These are phyloP conservation scores for Pistacia integerrima DNA, from an alignment of 345 rosid genomes.

Conservation along the genomic window DNA sequence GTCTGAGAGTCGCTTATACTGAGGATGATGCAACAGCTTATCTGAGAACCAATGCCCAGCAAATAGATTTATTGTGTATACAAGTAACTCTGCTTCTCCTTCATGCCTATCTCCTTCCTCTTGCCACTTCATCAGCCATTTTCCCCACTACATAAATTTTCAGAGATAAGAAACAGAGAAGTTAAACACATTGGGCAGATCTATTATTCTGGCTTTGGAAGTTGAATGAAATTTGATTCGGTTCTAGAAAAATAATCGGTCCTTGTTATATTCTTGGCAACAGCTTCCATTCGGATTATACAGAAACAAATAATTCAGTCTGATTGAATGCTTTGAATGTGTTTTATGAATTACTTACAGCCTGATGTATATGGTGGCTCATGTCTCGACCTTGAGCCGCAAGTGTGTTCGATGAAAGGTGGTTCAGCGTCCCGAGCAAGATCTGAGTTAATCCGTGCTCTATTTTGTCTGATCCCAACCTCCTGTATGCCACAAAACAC, in stretches of 20 bases:
- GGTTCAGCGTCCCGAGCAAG: constrained; percentile 54
- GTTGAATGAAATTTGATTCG: too few relatives aligned
- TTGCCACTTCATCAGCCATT: constrained; percentile 67
- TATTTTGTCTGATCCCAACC: constrained; percentile 28
- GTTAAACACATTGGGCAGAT: too few relatives aligned
- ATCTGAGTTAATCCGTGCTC: constrained; percentile 42
- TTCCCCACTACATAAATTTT: constrained; percentile 60
- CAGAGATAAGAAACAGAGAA: neutral
- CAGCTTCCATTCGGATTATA: too few relatives aligned
- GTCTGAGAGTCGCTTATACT: constrained; percentile 39
- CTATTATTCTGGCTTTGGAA: too few relatives aligned
- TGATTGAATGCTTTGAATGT: neutral
- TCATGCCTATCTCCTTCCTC: constrained; percentile 48
- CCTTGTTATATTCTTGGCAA: too few relatives aligned
- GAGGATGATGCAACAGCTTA: constrained; percentile 42
- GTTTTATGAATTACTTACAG: constrained; percentile 46
- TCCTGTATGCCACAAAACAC: constrained; percentile 33
- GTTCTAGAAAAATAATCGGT: too few relatives aligned
- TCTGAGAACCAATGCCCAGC: constrained; percentile 33
- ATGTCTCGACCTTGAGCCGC: constrained; percentile 65
- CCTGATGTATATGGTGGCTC: constrained; percentile 39
- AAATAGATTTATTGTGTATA: constrained; percentile 51
- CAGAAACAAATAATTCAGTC: too few relatives aligned
- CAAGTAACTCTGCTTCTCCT: constrained; percentile 60
- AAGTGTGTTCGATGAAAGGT: constrained; percentile 56